A percentile compares a stretch with the other conserved stretches of the same genome.
Evolutionary conservation across 176 grass and related monocot genomes (phyloP).

Genomic region (Eleusine coracana): DNA sequence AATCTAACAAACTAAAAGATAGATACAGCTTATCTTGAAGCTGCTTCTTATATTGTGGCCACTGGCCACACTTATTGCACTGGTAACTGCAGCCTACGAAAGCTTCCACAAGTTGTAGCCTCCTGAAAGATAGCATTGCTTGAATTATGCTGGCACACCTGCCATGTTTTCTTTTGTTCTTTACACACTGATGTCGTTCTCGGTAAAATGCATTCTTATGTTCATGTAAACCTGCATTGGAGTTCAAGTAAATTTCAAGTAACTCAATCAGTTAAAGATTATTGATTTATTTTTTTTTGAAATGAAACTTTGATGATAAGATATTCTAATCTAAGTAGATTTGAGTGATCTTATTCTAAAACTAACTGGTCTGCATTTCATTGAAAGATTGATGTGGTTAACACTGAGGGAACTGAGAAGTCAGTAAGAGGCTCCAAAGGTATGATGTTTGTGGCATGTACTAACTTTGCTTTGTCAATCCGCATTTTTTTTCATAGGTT

Average conservation of each 20-base stretch:
- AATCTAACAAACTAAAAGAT: too few species aligned
- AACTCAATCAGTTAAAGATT: neutral
- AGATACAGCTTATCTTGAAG: too few species aligned
- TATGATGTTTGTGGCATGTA: slow-evolving; percentile 17
- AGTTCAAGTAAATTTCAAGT: slow-evolving; percentile 4
- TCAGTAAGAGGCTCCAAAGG: slow-evolving; percentile 32
- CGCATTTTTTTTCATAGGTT: neutral
- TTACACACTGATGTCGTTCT: neutral
- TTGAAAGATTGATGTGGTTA: slow-evolving; percentile 24
- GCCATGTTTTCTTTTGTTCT: neutral
- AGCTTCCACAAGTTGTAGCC: neutral
- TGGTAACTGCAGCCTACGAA: too few species aligned
- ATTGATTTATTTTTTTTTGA: neutral
- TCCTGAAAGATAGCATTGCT: neutral
- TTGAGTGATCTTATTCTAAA: slow-evolving; percentile 16
- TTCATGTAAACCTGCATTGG: neutral
- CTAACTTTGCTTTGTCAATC: slow-evolving; percentile 1
- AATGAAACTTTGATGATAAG: neutral
- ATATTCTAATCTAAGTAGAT: neutral
- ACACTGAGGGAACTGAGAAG: slow-evolving; percentile 30
- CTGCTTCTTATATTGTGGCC: too few species aligned
- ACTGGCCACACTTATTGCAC: too few species aligned
- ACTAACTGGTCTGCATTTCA: slow-evolving; percentile 15
- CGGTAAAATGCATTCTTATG: neutral
- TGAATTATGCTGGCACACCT: neutral